Conservation (phyloP, 768 basidiomycete genomes). For the Dacryopinax primogenitus region DNA sequence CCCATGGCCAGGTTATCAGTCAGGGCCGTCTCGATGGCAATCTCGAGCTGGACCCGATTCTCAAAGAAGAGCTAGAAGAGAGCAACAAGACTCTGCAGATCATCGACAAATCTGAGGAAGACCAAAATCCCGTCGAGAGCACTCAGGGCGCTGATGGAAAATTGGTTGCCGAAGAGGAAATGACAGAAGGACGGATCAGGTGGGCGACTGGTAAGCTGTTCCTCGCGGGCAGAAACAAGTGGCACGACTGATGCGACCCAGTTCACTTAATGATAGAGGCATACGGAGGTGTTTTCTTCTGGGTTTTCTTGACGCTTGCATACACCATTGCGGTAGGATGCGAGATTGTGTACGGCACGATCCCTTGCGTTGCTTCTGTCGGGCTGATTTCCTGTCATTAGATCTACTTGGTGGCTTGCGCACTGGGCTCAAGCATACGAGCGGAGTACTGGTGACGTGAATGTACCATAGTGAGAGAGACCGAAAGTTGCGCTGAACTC, state of each 20-base stretch:
- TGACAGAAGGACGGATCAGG: not conserved
- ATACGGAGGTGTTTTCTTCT: not conserved
- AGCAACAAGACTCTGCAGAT: not conserved
- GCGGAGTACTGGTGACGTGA: not conserved
- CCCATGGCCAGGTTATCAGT: not conserved
- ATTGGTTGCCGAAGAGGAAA: not conserved
- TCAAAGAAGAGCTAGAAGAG: not conserved
- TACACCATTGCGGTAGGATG: not conserved
- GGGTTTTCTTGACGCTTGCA: not conserved
- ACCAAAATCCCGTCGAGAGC: not conserved
- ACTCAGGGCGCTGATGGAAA: not conserved
- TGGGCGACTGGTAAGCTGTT: not conserved
- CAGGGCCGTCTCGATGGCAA: not conserved
- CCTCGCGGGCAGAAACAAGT: not conserved
- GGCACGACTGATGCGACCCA: not conserved
- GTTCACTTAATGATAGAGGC: not conserved
- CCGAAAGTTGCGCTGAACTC: not conserved
- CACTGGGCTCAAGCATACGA: constrained; percentile 4
- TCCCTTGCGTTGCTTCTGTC: not conserved
- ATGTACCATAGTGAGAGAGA: not conserved
- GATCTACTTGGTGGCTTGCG: constrained; percentile 7
- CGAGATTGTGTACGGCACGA: not conserved
- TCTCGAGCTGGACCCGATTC: not conserved
- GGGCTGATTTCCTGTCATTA: not conserved
- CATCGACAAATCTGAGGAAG: not conserved